Base-by-base conservation (phyloP, 768 basidiomycete species). In the Tylopilus balloui region DNA sequence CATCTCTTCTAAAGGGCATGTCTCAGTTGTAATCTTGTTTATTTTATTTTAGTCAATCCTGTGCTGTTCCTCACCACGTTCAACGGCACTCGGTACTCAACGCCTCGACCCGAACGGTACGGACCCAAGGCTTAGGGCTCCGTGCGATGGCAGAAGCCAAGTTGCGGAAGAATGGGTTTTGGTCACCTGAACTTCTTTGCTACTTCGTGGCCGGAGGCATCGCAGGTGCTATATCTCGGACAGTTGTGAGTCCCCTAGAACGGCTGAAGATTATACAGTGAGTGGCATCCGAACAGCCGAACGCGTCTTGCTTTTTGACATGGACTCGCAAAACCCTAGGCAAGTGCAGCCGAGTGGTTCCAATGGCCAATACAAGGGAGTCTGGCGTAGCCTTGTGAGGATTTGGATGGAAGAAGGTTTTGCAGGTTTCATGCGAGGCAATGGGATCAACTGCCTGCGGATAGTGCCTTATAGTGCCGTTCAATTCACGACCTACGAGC, bases 261-360 rank as follows among this genome's bases (percentile, higher is more conserved):
- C 73, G 95, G 50, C 74, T 98, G 47, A 99, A 99, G 70, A 97
- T 99, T 62, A 96, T 99, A 52, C 86, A 94, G 93, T 94, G 59
- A 62, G 89, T 76, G 28, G 40, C 38, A 6, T 29, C 19, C 47
- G 3, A 27, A 34, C 27, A 20, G 12, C 11, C n/a, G 11, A 19
- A 14, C 24, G 42, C 8, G 20, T 25, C 13, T 48, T 52, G 21
- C 28, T 37, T 25, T 29, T 9, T 53, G 47, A 48, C 20, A 20
- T 19, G 29, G 34, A 2, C 40, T 43, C 29, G 31, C 45, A 38
- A 52, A 40, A 44, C 55, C 42, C 27, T 35, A 95, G 93, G 65
- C 94, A 97, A 73, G 92, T 92, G n/a, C 95, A 96, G 65, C 85
- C 83, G 23, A 77, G 70, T 38, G 69, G 76, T 24, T 75, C 79